These are phyloP conservation scores for Gaertneriomyces sp. DNA, from an alignment of 192 early-diverging fungal species.

Conservation along the genomic window DNA sequence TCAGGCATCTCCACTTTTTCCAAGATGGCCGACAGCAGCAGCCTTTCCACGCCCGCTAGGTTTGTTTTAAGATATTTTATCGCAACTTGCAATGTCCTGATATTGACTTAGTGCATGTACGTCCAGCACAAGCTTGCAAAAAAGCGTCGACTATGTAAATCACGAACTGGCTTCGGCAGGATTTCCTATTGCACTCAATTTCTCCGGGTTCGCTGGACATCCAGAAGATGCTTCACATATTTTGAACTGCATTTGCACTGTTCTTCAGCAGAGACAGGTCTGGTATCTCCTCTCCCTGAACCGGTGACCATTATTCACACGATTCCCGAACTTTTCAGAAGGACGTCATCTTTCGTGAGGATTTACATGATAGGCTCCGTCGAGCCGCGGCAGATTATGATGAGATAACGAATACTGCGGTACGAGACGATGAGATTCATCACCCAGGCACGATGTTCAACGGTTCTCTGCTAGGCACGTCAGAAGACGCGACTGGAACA, in stretches of 20 bases:
- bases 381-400: slow-evolving; percentile 20
- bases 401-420: slow-evolving; percentile 16
- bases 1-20: no score
- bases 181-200: slow-evolving; percentile 21
- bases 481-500: slow-evolving; percentile 24
- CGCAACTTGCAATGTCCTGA: no score
- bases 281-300: neutral
- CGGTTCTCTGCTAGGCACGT: slow-evolving; percentile 9
- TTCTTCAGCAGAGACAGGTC: slow-evolving; percentile 30
- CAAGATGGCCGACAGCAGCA: no score
- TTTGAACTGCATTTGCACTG: slow-evolving; percentile 27
- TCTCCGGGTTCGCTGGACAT: slow-evolving; percentile 6
- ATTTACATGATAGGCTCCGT: slow-evolving; percentile 22
- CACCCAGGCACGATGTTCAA: neutral
- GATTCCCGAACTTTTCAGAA: slow-evolving; percentile 5
- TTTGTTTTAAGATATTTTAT: no score
- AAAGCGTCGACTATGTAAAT: slow-evolving; percentile 26
- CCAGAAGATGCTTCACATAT: slow-evolving; percentile 12
- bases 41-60: no score
- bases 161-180: slow-evolving; percentile 24
- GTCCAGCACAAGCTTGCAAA: neutral
- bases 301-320: no score
- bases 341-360: slow-evolving; percentile 28
- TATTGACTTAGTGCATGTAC: no score
- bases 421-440: neutral